Conservation (phyloP, 2,329 filamentous ascomycete genomes). For the Talaromyces piceae region DNA sequence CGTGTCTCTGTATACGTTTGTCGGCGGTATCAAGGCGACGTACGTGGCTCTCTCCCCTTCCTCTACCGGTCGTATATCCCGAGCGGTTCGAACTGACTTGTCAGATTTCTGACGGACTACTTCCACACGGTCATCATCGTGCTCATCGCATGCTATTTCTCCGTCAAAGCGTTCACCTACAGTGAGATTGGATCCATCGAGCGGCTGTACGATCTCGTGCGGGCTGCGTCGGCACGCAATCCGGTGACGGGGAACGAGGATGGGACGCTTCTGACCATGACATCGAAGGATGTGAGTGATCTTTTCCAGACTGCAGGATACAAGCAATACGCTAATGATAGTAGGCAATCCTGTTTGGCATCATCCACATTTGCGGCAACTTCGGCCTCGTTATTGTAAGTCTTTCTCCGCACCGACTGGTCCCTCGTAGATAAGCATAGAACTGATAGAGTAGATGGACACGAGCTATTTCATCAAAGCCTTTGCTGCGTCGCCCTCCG, state of each 20-base stretch:
- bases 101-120: constrained; percentile 43
- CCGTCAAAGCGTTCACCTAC: constrained; percentile 39
- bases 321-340: neutral
- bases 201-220: constrained; percentile 45
- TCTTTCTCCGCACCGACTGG: neutral
- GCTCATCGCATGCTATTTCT: constrained; percentile 45
- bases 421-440: neutral
- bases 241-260: constrained; percentile 47
- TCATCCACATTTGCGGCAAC: constrained; percentile 43
- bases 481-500: constrained; percentile 41
- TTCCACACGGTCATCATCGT: constrained; percentile 50
- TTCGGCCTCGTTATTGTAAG: constrained; percentile 46
- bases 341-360: constrained; percentile 45
- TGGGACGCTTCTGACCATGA: constrained; percentile 53
- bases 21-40: constrained; percentile 36
- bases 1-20: constrained; percentile 34
- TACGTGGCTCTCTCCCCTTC: constrained; percentile 8
- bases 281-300: constrained; percentile 39
- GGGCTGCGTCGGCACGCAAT: constrained; percentile 36
- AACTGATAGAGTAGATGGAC: constrained; percentile 34
- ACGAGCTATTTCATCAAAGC: constrained; percentile 49
- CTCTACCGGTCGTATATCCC: neutral
- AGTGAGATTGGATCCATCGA: constrained; percentile 43
- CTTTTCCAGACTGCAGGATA: constrained; percentile 28
- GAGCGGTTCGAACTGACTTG: neutral